These are phyloP conservation scores for Strobilomyces dryophilus DNA, from an alignment of 768 basidiomycete species.

Conservation along the genomic window DNA sequence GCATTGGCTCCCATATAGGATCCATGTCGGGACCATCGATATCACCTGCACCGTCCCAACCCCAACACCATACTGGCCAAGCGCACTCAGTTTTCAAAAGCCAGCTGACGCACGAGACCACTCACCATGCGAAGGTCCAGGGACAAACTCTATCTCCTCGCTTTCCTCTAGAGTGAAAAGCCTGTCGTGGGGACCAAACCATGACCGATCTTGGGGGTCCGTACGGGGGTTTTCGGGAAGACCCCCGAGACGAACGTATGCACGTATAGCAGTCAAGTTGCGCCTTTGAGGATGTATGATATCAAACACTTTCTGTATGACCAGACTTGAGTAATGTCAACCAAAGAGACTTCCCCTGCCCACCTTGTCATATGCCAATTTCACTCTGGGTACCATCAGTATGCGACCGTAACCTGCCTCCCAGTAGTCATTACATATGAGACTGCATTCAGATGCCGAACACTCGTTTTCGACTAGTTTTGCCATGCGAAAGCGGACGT, in stretches of 20 bases:
- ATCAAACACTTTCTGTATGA: constrained; percentile 81
- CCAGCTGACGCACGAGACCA: neutral
- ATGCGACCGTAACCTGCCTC: constrained; percentile 93
- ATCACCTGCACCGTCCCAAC: constrained; percentile 98
- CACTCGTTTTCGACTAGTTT: constrained; percentile 84
- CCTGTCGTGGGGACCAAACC: constrained; percentile 97
- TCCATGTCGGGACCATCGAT: constrained; percentile 97
- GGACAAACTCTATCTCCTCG: constrained; percentile 67
- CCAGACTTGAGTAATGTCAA: neutral
- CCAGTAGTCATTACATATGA: constrained; percentile 99
- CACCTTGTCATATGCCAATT: constrained; percentile 91
- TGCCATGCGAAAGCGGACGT: constrained; percentile 96
- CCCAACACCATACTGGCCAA: constrained; percentile 94
- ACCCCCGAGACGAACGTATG: constrained; percentile 92
- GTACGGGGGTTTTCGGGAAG: constrained; percentile 93
- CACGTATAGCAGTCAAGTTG: constrained; percentile 94
- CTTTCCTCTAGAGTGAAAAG: constrained; percentile 88
- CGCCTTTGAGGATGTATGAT: constrained; percentile 88
- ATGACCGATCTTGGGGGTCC: constrained; percentile 95
- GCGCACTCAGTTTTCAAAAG: constrained; percentile 1
- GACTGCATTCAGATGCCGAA: constrained; percentile 90
- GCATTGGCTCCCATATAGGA: constrained; percentile 91
- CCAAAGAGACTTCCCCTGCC: constrained; percentile 18
- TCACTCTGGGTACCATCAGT: constrained; percentile 96
- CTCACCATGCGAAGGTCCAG: constrained; percentile 83